phyloP scores from a whole-genome alignment of 495 filamentous ascomycete genomes.

The Parmelia sp. region DNA sequence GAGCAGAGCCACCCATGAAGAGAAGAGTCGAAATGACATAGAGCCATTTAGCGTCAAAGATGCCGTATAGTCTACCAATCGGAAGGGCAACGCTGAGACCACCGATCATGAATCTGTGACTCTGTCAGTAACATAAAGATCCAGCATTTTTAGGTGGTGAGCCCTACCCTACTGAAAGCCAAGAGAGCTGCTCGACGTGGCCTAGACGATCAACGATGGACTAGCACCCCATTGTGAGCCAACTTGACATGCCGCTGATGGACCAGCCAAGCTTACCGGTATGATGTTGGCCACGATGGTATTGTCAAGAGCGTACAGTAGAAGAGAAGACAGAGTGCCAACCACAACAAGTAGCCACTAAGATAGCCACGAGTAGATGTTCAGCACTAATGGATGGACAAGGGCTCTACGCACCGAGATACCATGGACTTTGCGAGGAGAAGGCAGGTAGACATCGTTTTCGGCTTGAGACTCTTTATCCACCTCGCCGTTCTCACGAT shows the following conservation, averaged over 20 bases:
- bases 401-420: too few relatives aligned
- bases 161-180: constrained; percentile 43
- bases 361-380: too few relatives aligned
- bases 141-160: too few relatives aligned
- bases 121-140: too few relatives aligned
- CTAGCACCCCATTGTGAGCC: background rate
- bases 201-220: constrained; percentile 44
- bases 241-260: too few relatives aligned
- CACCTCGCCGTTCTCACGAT: too few relatives aligned
- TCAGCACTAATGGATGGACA: too few relatives aligned
- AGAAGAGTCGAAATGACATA: constrained; percentile 44
- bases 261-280: too few relatives aligned
- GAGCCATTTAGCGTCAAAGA: constrained; percentile 49
- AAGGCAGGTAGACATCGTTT: too few relatives aligned
- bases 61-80: constrained; percentile 40
- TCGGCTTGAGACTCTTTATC: too few relatives aligned
- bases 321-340: constrained; percentile 38
- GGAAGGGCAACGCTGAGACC: constrained; percentile 1
- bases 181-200: constrained; percentile 46
- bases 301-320: constrained; percentile 54
- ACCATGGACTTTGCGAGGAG: too few relatives aligned
- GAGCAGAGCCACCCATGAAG: constrained; percentile 47
- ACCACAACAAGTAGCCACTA: constrained; percentile 10
- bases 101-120: background rate
- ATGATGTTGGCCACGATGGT: constrained; percentile 58